Base-by-base conservation (phyloP, 805 yeast genomes). In the Yarrowia osloensis region DNA sequence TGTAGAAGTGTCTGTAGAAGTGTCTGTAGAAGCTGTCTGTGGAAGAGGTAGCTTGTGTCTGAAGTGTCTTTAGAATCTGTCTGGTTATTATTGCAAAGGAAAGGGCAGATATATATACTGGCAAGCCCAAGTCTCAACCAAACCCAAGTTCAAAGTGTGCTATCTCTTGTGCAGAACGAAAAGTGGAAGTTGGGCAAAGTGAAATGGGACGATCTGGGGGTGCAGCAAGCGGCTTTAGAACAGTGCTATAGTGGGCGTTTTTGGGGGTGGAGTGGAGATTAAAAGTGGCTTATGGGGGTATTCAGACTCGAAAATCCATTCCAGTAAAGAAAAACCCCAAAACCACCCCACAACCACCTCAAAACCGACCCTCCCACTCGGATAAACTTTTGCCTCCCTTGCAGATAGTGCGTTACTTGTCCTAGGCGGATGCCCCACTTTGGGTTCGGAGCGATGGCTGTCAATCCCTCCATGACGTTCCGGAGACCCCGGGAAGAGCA, bases 131-230 rank as follows among this genome's bases (percentile, higher is more conserved):
- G n/a, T n/a, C n/a, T n/a, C n/a, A 49, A 24, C 17, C 19, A 12
- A 15, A 19, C 5, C 19, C 50, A 21, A 5, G 21, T 12, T n/a
- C 49, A 31, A 31, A 29, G 28, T 29, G 57, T 31, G 57, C 22
- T 31, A 50, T 50, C 57, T 31, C 8, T 13, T 0, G 28, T 50
- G 55, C 55, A 33, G 40, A 50, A 49, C n/a, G 17, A 6, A 50
- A 50, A 50, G 40, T 31, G 28, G 2, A 31, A 31, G 24, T 17
- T 1, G 12, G n/a, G 6, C 4, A 26, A 26, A 46, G 37, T 49
- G 54, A 49, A 50, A 50, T 50, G 40, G 57, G 57, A 50, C 57
- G 57, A 50, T 50, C 57, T 33, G 57, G 57, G 40, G 57, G n/a
- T 50, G 39, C 39, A 31, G 57, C 57, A 50, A 50, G 37, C 11